Evolutionary conservation across 78 protist genomes (phyloP), one percentile per base, ranked within the genome.

Genomic region (Chrysochromulina parva): DNA sequence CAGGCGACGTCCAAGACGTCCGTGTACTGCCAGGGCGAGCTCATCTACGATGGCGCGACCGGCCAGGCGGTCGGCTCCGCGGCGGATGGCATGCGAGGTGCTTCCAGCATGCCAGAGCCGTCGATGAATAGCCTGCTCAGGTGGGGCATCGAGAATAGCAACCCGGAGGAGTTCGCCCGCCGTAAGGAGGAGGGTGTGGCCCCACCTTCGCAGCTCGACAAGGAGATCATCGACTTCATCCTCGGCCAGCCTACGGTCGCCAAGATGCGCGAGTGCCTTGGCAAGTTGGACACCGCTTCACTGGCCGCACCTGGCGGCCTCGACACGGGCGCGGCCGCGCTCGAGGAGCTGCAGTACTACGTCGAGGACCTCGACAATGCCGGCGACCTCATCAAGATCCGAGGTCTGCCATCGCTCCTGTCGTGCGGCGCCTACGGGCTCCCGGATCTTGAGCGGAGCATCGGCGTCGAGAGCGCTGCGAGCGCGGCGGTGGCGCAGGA

Each of bases 281-380:
- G 59, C 62, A 78, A 78, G 86, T 13, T 53, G 0, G 20, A 13
- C 3, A 2, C 62, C 20, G 38, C 5, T 3, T 58, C 19, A 9
- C 9, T 14, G 19, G 48, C 13, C 50, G 20, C 0, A 13, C 14
- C 47, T 10, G 48, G 19, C 48, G 62, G 48, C 6, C 1, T 1
- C 19, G 86, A 53, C 3, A 17, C 6, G 16, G 86, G 62, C 62
- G 62, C 53, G 14, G 86, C 57, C 55, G 82, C 82, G 28, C 53
- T 74, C n/a, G 82, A 74, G 86, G 86, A 78, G 86, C 59, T 78
- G 19, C 62, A 78, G 86, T 78, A 53, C 62, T 53, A 50, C 86
- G 38, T 2, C 6, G 86, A 78, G 60, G 20, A 11, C n/a, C 7
- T 78, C 62, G 86, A 78, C 59, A 22, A 53, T 13, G 86, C 86